These are phyloP conservation scores for Avena sativa DNA, from an alignment of 176 grass and related monocot genomes.

Conservation along the genomic window DNA sequence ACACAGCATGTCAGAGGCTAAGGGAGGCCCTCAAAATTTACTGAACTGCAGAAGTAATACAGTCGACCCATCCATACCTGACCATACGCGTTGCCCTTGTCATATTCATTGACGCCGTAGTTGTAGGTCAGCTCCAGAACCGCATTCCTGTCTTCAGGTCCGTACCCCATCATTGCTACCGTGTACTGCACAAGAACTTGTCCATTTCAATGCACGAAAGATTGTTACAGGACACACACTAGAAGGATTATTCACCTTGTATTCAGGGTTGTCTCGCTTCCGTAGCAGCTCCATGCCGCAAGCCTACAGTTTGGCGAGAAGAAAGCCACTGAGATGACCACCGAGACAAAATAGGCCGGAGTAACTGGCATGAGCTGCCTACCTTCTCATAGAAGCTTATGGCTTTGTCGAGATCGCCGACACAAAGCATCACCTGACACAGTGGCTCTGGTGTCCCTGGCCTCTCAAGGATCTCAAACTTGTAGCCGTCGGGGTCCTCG, in stretches of 20 bases:
- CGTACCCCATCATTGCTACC: constrained; percentile 74
- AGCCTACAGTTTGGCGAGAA: constrained; percentile 40
- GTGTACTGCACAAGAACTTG: constrained; percentile 44
- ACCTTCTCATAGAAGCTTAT: constrained; percentile 82
- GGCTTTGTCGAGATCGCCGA: constrained; percentile 61
- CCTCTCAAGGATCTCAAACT: constrained; percentile 84
- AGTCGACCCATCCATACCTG: constrained; percentile 40
- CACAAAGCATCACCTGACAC: constrained; percentile 80
- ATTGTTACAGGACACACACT: not conserved
- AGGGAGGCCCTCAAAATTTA: not conserved
- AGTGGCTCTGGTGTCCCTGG: constrained; percentile 61
- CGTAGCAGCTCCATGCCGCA: constrained; percentile 69
- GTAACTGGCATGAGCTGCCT: not conserved
- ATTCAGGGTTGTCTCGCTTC: constrained; percentile 65
- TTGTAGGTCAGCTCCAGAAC: constrained; percentile 79
- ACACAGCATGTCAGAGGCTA: not conserved
- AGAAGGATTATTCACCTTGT: constrained; percentile 55
- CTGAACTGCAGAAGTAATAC: too few relatives aligned
- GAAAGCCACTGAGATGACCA: not conserved
- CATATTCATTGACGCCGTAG: constrained; percentile 63
- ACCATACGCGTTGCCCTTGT: constrained; percentile 63
- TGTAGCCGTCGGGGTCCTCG: constrained; percentile 83
- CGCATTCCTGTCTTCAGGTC: constrained; percentile 66
- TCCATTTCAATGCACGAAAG: not conserved
- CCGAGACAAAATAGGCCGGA: not conserved